Evolutionary conservation across 179 eudicot species (phyloP).

Genomic region (Carnegiea gigantea): DNA sequence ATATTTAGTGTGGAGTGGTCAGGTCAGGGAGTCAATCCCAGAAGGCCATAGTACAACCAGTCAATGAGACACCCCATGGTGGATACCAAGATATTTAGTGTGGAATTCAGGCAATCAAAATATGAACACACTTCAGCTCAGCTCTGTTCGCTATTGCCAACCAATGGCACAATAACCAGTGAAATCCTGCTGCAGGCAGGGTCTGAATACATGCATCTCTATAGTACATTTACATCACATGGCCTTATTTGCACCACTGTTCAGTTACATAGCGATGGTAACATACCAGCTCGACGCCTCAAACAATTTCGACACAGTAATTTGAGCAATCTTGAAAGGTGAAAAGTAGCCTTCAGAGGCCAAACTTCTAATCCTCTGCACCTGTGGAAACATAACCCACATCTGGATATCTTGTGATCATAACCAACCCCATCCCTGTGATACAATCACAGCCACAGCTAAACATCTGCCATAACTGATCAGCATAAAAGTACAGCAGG

Average conservation of each 20-base stretch:
- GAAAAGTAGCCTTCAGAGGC: too few relatives aligned
- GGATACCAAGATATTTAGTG: neutral
- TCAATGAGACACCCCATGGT: neutral
- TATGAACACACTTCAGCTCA: neutral
- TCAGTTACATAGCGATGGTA: neutral
- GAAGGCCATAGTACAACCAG: neutral
- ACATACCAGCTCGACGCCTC: too few relatives aligned
- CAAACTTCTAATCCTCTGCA: too few relatives aligned
- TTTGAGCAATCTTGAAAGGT: too few relatives aligned
- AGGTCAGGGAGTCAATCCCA: neutral
- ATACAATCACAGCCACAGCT: neutral
- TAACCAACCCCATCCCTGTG: neutral
- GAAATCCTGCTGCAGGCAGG: too few relatives aligned
- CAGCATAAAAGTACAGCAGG: neutral
- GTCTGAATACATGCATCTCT: too few relatives aligned
- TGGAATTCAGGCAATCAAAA: neutral
- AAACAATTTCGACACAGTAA: too few relatives aligned
- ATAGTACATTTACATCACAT: neutral
- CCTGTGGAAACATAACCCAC: neutral
- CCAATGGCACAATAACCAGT: too few relatives aligned
- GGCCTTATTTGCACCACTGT: neutral
- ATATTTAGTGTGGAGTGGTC: too few relatives aligned
- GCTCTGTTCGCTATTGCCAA: too few relatives aligned
- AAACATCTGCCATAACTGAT: neutral
- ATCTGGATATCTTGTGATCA: neutral